Conservation (phyloP, 1,284 basidiomycete species). For the Hymenochaete sp. region DNA sequence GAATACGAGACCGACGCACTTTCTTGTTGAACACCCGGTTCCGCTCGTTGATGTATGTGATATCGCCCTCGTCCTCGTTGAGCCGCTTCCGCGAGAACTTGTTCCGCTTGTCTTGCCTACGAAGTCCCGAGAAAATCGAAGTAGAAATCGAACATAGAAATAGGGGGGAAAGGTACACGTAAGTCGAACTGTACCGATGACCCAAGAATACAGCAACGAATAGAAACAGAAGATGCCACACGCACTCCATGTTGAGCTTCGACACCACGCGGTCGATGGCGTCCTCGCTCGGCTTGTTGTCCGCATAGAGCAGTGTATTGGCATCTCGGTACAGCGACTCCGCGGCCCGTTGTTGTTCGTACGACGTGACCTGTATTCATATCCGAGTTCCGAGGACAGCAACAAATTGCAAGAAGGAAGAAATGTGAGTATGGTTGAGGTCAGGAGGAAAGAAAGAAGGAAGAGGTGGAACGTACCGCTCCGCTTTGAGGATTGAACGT, state of each 20-base stretch:
- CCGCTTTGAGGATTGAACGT: constrained; percentile 42
- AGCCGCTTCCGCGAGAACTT: constrained; percentile 81
- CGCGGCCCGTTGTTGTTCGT: constrained; percentile 59
- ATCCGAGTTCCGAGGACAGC: no score
- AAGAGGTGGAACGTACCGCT: constrained; percentile 28
- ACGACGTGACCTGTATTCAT: constrained; percentile 41
- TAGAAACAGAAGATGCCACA: constrained; percentile 21
- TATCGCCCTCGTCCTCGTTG: constrained; percentile 90
- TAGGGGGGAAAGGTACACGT: neutral
- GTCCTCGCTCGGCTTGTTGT: constrained; percentile 89
- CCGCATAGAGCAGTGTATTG: constrained; percentile 85
- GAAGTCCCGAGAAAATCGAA: neutral
- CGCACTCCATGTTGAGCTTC: constrained; percentile 92
- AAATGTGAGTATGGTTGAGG: neutral
- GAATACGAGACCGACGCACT: constrained; percentile 47
- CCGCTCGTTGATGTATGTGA: constrained; percentile 98
- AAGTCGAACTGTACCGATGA: constrained; percentile 11
- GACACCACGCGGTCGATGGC: constrained; percentile 87
- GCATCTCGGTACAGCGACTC: constrained; percentile 85
- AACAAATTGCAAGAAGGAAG: neutral
- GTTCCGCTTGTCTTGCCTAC: constrained; percentile 76
- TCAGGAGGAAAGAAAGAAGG: neutral
- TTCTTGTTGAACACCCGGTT: constrained; percentile 99
- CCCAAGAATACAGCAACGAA: constrained; percentile 1
- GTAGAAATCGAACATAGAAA: neutral